phyloP scores from a whole-genome alignment of 2,329 filamentous ascomycete genomes.

The Stemphylium vesicarium region DNA sequence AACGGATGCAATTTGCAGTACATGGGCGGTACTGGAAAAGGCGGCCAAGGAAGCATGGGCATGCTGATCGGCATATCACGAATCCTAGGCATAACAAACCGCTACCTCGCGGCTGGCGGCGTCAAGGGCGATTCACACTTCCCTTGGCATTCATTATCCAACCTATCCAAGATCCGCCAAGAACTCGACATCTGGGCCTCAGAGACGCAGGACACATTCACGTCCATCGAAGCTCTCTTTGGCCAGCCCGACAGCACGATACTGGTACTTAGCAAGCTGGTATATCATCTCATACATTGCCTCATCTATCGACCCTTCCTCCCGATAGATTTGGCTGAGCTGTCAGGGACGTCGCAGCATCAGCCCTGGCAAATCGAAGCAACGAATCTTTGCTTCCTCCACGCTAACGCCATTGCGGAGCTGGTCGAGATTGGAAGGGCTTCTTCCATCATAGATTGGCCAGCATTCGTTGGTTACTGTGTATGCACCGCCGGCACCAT shows the following conservation, averaged over 20 bases:
- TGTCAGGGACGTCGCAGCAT: conserved; percentile 80
- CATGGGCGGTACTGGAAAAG: conserved; percentile 70
- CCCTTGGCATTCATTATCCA: conserved; percentile 86
- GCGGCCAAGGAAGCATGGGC: conserved; percentile 75
- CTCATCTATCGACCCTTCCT: conserved; percentile 86
- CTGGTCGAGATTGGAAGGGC: conserved; percentile 79
- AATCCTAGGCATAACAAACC: conserved; percentile 81
- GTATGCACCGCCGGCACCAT: conserved; percentile 87
- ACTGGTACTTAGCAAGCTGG: conserved; percentile 80
- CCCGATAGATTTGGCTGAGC: conserved; percentile 80
- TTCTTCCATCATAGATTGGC: conserved; percentile 79
- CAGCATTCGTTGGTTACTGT: conserved; percentile 84
- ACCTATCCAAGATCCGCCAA: conserved; percentile 82
- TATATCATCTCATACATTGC: conserved; percentile 87
- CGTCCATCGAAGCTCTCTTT: conserved; percentile 76
- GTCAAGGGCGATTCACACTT: conserved; percentile 91
- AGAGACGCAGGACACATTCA: conserved; percentile 79
- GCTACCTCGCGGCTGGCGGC: conserved; percentile 82
- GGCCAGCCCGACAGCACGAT: conserved; percentile 79
- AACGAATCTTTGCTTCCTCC: conserved; percentile 83
- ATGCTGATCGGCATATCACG: conserved; percentile 86
- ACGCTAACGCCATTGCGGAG: conserved; percentile 86
- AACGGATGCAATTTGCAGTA: conserved; percentile 79
- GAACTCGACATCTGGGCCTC: conserved; percentile 86
- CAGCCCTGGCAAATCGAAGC: conserved; percentile 94